These are phyloP conservation scores for Fraxinus quadrangulata DNA, from an alignment of 257 asterid species.

Conservation along the genomic window DNA sequence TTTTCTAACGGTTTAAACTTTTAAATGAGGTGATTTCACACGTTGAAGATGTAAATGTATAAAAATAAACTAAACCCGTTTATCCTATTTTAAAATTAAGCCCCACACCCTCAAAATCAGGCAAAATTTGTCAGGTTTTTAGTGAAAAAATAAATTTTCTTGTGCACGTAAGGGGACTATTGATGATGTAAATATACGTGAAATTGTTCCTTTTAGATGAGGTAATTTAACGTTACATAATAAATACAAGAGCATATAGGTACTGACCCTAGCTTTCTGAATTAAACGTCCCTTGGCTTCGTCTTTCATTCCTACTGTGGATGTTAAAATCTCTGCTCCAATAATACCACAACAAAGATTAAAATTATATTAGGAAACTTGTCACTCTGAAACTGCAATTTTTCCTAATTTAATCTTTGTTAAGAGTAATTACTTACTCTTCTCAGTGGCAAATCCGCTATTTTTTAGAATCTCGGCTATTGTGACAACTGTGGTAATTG, in stretches of 20 bases:
- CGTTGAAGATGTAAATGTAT: not conserved
- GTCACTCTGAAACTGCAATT: not conserved
- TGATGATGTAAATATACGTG: too few species aligned
- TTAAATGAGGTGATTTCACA: not conserved
- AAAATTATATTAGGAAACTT: not conserved
- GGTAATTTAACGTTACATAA: not conserved
- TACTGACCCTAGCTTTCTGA: slow-evolving; percentile 84
- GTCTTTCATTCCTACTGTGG: slow-evolving; percentile 88
- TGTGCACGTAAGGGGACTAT: too few species aligned
- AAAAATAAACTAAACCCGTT: not conserved
- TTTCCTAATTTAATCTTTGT: not conserved
- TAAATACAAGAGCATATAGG: not conserved
- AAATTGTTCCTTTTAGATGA: not conserved
- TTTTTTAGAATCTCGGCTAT: slow-evolving; percentile 87
- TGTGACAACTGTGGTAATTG: slow-evolving; percentile 91
- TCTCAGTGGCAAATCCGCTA: slow-evolving; percentile 79
- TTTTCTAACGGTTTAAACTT: not conserved
- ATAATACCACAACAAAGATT: slow-evolving; percentile 2
- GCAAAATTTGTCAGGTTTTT: too few species aligned
- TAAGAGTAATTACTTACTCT: slow-evolving; percentile 49
- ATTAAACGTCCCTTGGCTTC: slow-evolving; percentile 71
- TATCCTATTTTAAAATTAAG: too few species aligned
- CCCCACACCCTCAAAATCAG: too few species aligned
- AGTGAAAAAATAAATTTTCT: too few species aligned
- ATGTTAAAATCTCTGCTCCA: slow-evolving; percentile 65